These are phyloP conservation scores for Crithidia mellificae DNA, from an alignment of 208 protist genomes.

Conservation along the genomic window DNA sequence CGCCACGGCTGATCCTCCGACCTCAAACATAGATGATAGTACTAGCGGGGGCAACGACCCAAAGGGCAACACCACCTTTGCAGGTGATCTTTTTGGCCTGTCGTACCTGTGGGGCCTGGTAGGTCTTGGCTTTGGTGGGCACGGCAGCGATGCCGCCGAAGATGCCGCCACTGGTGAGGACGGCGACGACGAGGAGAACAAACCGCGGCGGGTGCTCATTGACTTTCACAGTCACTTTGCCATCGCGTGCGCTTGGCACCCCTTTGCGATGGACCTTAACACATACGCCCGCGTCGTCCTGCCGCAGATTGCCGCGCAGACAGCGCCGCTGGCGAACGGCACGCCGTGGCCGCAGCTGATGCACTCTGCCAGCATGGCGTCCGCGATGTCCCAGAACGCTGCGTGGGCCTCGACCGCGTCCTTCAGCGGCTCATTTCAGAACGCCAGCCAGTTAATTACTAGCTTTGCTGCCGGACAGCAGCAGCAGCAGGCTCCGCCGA, in stretches of 20 bases:
- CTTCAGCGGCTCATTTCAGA: background rate
- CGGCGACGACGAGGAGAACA: background rate
- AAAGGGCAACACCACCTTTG: background rate
- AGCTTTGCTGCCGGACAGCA: background rate
- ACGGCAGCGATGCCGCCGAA: background rate
- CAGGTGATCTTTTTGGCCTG: constrained; percentile 16
- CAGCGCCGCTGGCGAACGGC: constrained; percentile 16
- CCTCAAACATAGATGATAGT: background rate
- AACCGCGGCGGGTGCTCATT: constrained; percentile 29
- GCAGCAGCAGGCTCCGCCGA: constrained; percentile 9
- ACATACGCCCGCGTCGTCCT: constrained; percentile 27
- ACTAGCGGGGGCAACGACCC: background rate
- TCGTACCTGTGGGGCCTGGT: constrained; percentile 27
- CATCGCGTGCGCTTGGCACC: constrained; percentile 29
- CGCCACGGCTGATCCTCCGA: background rate
- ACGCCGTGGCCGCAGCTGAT: constrained; percentile 32
- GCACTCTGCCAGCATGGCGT: constrained; percentile 24
- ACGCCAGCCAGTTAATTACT: background rate
- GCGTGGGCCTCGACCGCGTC: background rate
- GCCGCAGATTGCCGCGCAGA: constrained; percentile 23
- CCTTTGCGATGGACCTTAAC: constrained; percentile 21
- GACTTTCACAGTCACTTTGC: constrained; percentile 35
- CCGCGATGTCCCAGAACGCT: background rate
- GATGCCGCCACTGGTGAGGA: background rate
- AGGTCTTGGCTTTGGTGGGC: constrained; percentile 11